Percentiles rank a stretch among this genome's conserved stretches.
Evolutionary conservation across 139 green algal genomes (phyloP).

Genomic region (Chlorella sp.): DNA sequence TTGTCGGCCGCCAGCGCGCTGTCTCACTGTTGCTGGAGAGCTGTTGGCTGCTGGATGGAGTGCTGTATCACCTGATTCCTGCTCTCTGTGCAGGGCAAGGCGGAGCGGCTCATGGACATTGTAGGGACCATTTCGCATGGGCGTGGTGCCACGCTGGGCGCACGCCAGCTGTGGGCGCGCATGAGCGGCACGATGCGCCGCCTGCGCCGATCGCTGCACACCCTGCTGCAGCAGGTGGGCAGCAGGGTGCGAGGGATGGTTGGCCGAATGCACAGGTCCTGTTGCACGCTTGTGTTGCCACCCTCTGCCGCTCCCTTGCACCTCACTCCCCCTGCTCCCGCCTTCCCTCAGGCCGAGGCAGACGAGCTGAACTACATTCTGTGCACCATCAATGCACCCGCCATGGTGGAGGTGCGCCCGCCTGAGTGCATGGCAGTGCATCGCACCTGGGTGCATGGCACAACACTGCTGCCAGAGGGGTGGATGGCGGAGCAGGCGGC

Average conservation of each 20-base stretch:
- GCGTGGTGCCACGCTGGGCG: conserved; percentile 53
- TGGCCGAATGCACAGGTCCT: too few relatives aligned
- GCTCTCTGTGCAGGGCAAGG: not conserved
- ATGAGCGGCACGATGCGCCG: conserved; percentile 41
- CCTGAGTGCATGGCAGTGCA: too few relatives aligned
- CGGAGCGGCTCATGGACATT: conserved; percentile 56
- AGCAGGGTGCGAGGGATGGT: not conserved
- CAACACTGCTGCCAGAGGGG: too few relatives aligned
- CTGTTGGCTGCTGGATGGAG: too few relatives aligned
- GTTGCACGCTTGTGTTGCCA: not conserved
- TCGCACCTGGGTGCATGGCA: too few relatives aligned
- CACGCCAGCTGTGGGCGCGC: conserved; percentile 46
- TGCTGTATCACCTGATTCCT: too few relatives aligned
- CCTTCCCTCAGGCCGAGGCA: conserved; percentile 4
- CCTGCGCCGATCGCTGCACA: conserved; percentile 38
- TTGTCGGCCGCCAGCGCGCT: too few relatives aligned
- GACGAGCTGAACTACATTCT: conserved; percentile 69
- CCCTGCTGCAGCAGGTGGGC: conserved; percentile 29
- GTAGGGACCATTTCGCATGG: conserved; percentile 47
- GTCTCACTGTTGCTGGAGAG: too few relatives aligned
- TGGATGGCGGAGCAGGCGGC: too few relatives aligned
- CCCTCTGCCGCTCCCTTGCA: not conserved
- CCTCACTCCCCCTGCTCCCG: not conserved
- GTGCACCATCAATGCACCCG: conserved; percentile 55
- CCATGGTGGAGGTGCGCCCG: conserved; percentile 51